phyloP scores from a whole-genome alignment of 2,329 filamentous ascomycete species.

The Zymoseptoria pseudotritici region DNA sequence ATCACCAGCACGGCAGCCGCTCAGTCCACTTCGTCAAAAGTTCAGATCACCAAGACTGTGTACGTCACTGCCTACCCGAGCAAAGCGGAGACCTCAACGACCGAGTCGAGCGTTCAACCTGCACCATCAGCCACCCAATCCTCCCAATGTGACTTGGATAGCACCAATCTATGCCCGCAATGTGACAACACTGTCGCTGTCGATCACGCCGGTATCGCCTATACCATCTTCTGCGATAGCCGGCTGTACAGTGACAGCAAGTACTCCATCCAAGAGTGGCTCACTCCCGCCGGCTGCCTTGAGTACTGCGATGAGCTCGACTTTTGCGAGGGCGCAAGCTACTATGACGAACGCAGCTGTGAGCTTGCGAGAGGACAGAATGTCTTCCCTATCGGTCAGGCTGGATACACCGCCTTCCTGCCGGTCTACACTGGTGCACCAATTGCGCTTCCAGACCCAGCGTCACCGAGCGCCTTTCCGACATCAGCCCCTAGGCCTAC shows the following conservation, averaged over 20 bases:
- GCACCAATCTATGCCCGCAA: constrained; percentile 18
- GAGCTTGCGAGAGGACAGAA: constrained; percentile 18
- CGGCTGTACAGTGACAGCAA: constrained; percentile 10
- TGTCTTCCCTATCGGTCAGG: constrained; percentile 8
- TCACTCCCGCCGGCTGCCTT: constrained; percentile 15
- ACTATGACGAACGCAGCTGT: constrained; percentile 18
- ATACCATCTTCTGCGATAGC: constrained; percentile 15
- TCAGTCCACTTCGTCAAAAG: neutral
- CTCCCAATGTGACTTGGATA: constrained; percentile 9
- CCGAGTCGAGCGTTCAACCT: neutral
- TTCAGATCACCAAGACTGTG: neutral
- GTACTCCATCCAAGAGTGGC: constrained; percentile 17
- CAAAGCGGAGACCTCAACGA: neutral
- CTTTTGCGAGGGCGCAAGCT: constrained; percentile 20
- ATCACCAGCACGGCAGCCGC: neutral
- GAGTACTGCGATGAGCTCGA: constrained; percentile 16
- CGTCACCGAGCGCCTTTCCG: constrained; percentile 1
- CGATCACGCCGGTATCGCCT: constrained; percentile 7
- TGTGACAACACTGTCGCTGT: constrained; percentile 15
- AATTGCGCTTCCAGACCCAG: neutral
- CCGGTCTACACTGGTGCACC: constrained; percentile 11
- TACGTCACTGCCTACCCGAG: constrained; percentile 1
- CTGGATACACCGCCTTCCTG: constrained; percentile 21
- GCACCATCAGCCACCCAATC: neutral
- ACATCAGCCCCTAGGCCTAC: neutral